Evolutionary conservation across 2,329 filamentous ascomycete species (phyloP), one percentile per base, ranked within the genome.

Genomic region (Epichloe baconii): DNA sequence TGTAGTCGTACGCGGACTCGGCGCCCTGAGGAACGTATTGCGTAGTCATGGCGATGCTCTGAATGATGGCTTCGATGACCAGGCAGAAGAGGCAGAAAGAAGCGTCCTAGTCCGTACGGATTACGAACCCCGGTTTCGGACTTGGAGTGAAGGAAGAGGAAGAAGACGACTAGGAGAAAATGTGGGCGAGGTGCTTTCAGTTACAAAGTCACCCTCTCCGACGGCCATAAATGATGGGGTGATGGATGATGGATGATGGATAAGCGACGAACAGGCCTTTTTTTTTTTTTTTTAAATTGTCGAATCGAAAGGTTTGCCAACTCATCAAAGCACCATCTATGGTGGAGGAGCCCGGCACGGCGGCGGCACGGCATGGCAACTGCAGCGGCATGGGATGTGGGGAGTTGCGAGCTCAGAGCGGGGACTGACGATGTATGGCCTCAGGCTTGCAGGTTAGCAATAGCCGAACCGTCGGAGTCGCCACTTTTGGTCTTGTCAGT

Each of bases 1-100:
- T 77, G 72, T 90, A 93, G 77, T 93, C 87, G 70, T 82, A 93
- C 71, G 74, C 75, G 68, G 82, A 74, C 62, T 76, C 75, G 58
- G 85, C 81, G 62, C 77, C 71, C 56, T 78, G 67, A 46, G 84
- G 75, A 56, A 90, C 75, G 52, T 80, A 72, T 57, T 77, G 81
- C 56, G 85, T 90, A 49, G 85, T 86, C 76, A 82, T 83, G 57
- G 59, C 76, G 66, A 17, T n/a, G 36, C 5, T 38, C 14, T 38
- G 36, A 8, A n/a, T 38, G 36, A 15, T 37, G 5, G 23, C 23
- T 26, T 7, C 23, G 8, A 26, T 7, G 23, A 26, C 23, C 23
- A 7, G 23, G 23, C 6, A 26, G 23, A 26, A 26, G 23, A 6
- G 23, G 23, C 6, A 26, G 15, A 37, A 15, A 37, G 35, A 12